A percentile compares a stretch with the other conserved stretches of the same genome.
phyloP scores from a whole-genome alignment of 345 rosid genomes.

The Ceriops zippeliana region DNA sequence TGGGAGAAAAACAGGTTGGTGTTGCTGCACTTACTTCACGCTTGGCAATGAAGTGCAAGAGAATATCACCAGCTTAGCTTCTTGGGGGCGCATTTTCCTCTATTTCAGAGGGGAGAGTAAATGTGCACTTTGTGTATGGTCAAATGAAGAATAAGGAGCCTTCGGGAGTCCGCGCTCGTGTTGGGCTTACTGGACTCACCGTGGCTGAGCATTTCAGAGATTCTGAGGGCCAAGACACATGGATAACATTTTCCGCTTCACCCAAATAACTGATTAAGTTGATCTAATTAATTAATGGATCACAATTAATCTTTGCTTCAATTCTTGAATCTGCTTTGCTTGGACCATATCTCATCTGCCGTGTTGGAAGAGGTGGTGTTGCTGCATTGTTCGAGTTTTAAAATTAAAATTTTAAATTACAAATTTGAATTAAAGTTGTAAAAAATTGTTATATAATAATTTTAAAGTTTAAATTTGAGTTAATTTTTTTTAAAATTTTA shows the following conservation, averaged over 20 bases:
- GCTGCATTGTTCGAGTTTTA: no score
- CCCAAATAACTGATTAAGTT: slow-evolving; percentile 59
- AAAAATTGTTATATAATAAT: no score
- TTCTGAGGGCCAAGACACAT: slow-evolving; percentile 98
- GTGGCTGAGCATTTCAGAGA: slow-evolving; percentile 97
- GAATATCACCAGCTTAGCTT: background rate
- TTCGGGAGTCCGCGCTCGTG: slow-evolving; percentile 99
- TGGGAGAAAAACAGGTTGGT: slow-evolving; percentile 82
- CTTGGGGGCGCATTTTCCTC: background rate
- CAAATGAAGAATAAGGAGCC: slow-evolving; percentile 98
- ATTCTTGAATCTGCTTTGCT: slow-evolving; percentile 66
- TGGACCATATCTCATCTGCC: slow-evolving; percentile 94
- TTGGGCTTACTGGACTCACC: slow-evolving; percentile 93
- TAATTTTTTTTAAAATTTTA: no score
- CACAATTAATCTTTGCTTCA: background rate
- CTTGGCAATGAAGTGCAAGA: no score
- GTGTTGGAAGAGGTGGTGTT: no score
- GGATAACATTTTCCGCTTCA: slow-evolving; percentile 92
- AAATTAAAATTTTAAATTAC: no score
- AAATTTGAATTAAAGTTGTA: no score
- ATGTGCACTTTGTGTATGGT: slow-evolving; percentile 87
- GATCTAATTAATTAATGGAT: background rate
- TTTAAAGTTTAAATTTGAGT: no score
- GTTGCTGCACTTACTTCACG: background rate
- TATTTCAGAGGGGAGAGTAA: slow-evolving; percentile 73